These are phyloP conservation scores for Diaporthe caulivora DNA, from an alignment of 2,329 filamentous ascomycete genomes.

Conservation along the genomic window DNA sequence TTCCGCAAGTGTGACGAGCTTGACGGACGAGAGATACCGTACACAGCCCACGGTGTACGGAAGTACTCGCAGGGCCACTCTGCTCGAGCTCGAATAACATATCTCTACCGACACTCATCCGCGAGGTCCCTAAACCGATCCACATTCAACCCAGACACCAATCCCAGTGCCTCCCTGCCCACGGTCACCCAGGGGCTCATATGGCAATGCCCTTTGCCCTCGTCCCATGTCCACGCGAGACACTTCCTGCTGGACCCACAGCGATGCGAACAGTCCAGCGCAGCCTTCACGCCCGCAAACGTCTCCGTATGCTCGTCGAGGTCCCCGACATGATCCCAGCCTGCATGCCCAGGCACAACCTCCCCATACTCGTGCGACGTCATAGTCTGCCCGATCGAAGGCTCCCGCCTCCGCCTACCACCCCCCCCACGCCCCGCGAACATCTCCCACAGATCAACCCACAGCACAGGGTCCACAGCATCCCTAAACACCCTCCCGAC, in stretches of 20 bases:
- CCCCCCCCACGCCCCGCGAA: slow-evolving; percentile 47
- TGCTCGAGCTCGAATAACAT: background rate
- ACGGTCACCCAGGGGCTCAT: slow-evolving; percentile 64
- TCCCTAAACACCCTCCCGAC: slow-evolving; percentile 56
- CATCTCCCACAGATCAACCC: slow-evolving; percentile 63
- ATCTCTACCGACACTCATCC: slow-evolving; percentile 26
- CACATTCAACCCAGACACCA: slow-evolving; percentile 54
- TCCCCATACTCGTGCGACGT: slow-evolving; percentile 52
- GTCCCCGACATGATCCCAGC: slow-evolving; percentile 63
- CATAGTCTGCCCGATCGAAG: slow-evolving; percentile 38
- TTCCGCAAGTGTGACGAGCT: too few species aligned
- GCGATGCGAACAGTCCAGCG: slow-evolving; percentile 57
- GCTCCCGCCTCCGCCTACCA: background rate
- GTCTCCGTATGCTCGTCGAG: slow-evolving; percentile 57
- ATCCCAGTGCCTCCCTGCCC: slow-evolving; percentile 51
- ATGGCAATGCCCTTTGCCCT: slow-evolving; percentile 54
- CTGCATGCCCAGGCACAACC: slow-evolving; percentile 49
- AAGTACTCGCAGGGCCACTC: background rate
- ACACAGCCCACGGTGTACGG: background rate
- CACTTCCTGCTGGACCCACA: slow-evolving; percentile 55
- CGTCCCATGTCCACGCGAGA: slow-evolving; percentile 65
- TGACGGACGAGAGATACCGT: too few species aligned
- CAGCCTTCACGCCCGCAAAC: slow-evolving; percentile 51
- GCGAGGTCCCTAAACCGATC: slow-evolving; percentile 29
- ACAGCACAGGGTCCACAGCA: slow-evolving; percentile 56